Conservation (phyloP, 257 asterid genomes). For the Scutellaria galericulata region DNA sequence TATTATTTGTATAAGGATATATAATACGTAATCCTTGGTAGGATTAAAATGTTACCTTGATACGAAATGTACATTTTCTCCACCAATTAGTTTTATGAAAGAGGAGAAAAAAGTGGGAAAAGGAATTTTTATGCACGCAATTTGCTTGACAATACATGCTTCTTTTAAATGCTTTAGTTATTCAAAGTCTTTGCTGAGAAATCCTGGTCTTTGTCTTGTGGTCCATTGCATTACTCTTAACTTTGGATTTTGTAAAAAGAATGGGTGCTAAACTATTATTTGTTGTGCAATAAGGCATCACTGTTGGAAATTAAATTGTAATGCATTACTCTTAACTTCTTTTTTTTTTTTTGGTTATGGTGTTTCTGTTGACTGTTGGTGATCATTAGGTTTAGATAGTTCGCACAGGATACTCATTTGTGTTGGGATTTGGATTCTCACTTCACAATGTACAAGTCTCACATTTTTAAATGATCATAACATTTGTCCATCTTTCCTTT, state of each 20-base stretch:
- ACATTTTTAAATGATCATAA: too few species aligned
- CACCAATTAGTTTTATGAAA: neutral
- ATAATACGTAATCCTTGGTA: too few species aligned
- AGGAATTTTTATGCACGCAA: neutral
- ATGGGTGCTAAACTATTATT: neutral
- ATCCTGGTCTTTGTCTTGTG: conserved; percentile 27
- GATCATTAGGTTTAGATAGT: too few species aligned
- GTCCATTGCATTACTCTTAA: conserved; percentile 9
- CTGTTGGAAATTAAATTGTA: neutral
- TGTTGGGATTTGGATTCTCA: too few species aligned
- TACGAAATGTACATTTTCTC: neutral
- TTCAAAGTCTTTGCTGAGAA: conserved; percentile 14
- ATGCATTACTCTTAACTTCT: too few species aligned
- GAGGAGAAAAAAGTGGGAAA: neutral
- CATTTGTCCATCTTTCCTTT: too few species aligned
- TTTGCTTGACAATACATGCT: conserved; percentile 3
- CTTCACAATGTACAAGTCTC: too few species aligned
- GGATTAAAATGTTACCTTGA: neutral
- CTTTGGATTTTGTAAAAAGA: neutral
- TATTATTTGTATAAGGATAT: too few species aligned
- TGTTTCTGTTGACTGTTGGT: too few species aligned
- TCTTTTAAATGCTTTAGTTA: conserved; percentile 17
- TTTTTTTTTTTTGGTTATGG: too few species aligned
- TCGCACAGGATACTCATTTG: too few species aligned
- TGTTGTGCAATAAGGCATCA: neutral